A percentile compares a stretch with the other conserved stretches of the same genome.
phyloP scores from a whole-genome alignment of 208 protist species.

The Trypanosoma conorhini region DNA sequence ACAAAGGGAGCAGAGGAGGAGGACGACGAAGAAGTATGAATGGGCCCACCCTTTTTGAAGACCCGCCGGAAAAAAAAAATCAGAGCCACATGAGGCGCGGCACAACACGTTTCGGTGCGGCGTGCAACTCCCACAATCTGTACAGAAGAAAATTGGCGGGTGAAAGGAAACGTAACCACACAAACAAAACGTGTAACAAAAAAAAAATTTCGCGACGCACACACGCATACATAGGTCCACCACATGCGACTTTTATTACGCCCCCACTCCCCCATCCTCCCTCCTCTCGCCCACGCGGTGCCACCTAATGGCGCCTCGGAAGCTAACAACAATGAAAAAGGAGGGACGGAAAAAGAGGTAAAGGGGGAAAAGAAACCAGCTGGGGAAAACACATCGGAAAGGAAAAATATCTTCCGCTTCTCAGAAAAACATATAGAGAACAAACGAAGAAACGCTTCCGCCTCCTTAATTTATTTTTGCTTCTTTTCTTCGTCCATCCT shows the following conservation, averaged over 20 bases:
- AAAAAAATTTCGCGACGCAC: not conserved
- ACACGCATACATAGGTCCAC: too few species aligned
- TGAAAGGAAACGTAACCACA: not conserved
- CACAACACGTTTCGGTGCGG: not conserved
- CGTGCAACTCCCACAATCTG: not conserved
- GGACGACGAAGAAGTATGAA: not conserved
- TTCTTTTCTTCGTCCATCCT: not conserved
- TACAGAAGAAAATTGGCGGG: not conserved
- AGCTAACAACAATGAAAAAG: too few species aligned
- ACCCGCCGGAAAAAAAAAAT: slow-evolving; percentile 13
- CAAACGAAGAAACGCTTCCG: not conserved
- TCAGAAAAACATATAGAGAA: not conserved
- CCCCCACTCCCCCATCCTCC: too few species aligned
- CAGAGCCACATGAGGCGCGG: not conserved
- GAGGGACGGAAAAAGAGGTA: too few species aligned
- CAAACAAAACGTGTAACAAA: not conserved
- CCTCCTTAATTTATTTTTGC: not conserved
- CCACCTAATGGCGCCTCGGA: too few species aligned
- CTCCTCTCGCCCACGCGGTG: too few species aligned
- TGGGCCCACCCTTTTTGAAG: not conserved
- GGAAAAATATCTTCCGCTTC: not conserved
- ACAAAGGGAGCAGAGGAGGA: slow-evolving; percentile 14
- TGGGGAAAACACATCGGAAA: not conserved
- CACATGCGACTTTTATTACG: too few species aligned
- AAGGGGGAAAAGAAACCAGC: not conserved